These are phyloP conservation scores for Ciborinia camelliae DNA, from an alignment of 2,329 filamentous ascomycete species.

Conservation along the genomic window DNA sequence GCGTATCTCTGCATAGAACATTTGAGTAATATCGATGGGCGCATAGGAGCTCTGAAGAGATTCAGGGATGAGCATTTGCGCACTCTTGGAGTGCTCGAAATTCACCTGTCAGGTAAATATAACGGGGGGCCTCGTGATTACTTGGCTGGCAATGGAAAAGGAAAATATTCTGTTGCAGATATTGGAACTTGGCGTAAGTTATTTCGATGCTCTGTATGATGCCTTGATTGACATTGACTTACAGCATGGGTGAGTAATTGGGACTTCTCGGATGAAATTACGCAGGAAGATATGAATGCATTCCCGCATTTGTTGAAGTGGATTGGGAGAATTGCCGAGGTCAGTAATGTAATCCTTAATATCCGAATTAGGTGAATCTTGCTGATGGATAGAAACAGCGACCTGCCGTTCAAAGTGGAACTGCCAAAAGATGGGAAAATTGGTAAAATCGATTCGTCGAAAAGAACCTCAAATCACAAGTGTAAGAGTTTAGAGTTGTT, in stretches of 20 bases:
- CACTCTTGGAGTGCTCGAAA: conserved; percentile 54
- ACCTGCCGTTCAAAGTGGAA: conserved; percentile 29
- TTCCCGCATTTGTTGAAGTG: conserved; percentile 53
- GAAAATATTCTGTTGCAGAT: conserved; percentile 53
- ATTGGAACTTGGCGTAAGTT: conserved; percentile 46
- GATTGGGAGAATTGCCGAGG: conserved; percentile 49
- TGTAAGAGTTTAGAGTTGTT: too few species aligned
- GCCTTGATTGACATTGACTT: not conserved
- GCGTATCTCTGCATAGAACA: not conserved
- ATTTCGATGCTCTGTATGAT: not conserved
- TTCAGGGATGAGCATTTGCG: conserved; percentile 51
- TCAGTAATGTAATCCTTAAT: not conserved
- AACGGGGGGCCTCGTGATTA: conserved; percentile 49
- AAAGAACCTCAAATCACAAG: too few species aligned
- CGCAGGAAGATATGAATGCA: conserved; percentile 46
- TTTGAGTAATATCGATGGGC: not conserved
- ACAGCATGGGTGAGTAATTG: conserved; percentile 46
- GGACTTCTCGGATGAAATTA: conserved; percentile 42
- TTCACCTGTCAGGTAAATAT: conserved; percentile 51
- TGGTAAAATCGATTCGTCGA: not conserved
- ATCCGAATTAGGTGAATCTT: not conserved
- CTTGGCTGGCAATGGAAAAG: conserved; percentile 50
- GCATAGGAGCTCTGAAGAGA: conserved; percentile 46
- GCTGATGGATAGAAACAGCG: conserved; percentile 20
- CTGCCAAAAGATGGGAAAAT: conserved; percentile 29